A percentile compares a stretch with the other conserved stretches of the same genome.
phyloP scores from a whole-genome alignment of 768 basidiomycete species.

The Phlegmacium glaucopus region DNA sequence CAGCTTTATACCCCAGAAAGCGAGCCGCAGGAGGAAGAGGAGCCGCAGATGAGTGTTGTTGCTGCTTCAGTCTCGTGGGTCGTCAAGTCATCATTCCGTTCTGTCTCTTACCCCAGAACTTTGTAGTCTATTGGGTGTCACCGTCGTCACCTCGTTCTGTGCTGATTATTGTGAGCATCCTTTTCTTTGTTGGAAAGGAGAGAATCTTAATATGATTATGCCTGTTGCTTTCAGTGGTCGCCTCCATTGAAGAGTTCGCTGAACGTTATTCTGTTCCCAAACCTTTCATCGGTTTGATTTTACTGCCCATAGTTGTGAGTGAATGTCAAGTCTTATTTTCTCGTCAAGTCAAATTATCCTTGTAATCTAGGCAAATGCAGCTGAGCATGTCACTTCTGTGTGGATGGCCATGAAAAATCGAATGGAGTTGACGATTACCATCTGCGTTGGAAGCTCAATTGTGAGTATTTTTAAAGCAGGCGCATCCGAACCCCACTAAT shows the following conservation, averaged over 20 bases:
- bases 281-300: conserved; percentile 80
- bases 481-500: background rate
- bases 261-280: conserved; percentile 78
- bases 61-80: conserved; percentile 60
- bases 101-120: background rate
- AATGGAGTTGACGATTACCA: conserved; percentile 68
- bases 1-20: conserved; percentile 46
- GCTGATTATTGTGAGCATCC: conserved; percentile 74
- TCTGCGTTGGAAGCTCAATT: conserved; percentile 80
- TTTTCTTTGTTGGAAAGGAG: conserved; percentile 7
- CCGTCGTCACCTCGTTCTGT: conserved; percentile 82
- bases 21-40: conserved; percentile 30
- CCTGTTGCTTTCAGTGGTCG: conserved; percentile 61
- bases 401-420: conserved; percentile 83
- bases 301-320: conserved; percentile 79
- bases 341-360: background rate
- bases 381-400: conserved; percentile 82
- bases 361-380: conserved; percentile 61
- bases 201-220: background rate
- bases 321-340: background rate
- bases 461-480: conserved; percentile 36
- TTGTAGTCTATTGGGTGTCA: conserved; percentile 63
- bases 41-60: conserved; percentile 64
- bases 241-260: conserved; percentile 90
- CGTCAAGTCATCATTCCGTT: conserved; percentile 3